These are phyloP conservation scores for Mycena maculata DNA, from an alignment of 768 basidiomycete species.

Conservation along the genomic window DNA sequence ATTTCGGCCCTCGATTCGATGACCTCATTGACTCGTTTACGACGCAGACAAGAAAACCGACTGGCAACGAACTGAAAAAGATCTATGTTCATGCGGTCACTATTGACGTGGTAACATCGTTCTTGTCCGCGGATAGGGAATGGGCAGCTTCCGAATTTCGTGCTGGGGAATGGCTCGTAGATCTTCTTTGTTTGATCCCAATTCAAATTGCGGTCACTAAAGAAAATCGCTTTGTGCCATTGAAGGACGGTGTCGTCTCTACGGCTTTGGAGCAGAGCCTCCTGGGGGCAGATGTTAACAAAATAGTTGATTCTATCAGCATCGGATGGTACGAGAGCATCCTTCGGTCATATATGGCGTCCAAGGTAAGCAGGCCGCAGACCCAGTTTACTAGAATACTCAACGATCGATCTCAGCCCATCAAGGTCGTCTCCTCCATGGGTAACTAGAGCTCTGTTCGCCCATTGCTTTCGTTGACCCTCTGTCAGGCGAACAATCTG, in stretches of 20 bases:
- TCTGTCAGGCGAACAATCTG: conserved; percentile 66
- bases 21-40: conserved; percentile 61
- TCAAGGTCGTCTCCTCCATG: conserved; percentile 75
- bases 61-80: conserved; percentile 53
- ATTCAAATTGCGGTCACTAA: conserved; percentile 70
- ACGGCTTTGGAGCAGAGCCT: conserved; percentile 60
- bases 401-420: conserved; percentile 53
- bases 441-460: conserved; percentile 43
- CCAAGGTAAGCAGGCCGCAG: conserved; percentile 52
- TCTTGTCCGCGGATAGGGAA: conserved; percentile 27
- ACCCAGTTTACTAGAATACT: background rate
- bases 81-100: conserved; percentile 47
- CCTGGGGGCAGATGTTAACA: conserved; percentile 67
- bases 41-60: conserved; percentile 62
- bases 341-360: conserved; percentile 70
- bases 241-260: conserved; percentile 64
- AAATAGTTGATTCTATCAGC: conserved; percentile 64
- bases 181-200: conserved; percentile 69
- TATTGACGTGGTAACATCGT: conserved; percentile 40
- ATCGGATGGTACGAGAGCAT: conserved; percentile 73
- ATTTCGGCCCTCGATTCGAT: conserved; percentile 55
- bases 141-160: conserved; percentile 52
- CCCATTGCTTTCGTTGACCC: background rate
- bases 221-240: conserved; percentile 69
- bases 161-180: conserved; percentile 72